phyloP scores from a whole-genome alignment of 2,329 filamentous ascomycete species.

The Endothia cerciana region DNA sequence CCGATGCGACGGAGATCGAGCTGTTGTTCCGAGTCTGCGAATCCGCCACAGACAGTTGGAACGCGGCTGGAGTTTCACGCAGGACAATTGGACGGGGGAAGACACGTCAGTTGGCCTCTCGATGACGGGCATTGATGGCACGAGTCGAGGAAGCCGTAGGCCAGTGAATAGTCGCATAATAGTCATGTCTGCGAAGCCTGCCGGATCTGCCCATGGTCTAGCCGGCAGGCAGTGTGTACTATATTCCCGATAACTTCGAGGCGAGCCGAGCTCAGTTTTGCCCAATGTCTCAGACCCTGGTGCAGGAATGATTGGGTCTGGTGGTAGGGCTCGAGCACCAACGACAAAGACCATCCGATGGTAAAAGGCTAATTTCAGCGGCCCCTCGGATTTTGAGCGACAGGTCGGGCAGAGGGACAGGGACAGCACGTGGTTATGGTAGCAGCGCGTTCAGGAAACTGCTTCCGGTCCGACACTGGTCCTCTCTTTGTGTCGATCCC shows the following conservation, averaged over 20 bases:
- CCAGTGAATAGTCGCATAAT: background rate
- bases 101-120: background rate
- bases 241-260: slow-evolving; percentile 8
- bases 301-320: background rate
- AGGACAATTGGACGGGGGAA: background rate
- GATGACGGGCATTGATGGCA: no score
- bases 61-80: background rate
- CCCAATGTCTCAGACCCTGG: background rate
- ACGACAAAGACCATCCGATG: background rate
- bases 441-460: background rate
- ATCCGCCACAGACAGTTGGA: background rate
- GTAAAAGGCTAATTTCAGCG: background rate
- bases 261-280: slow-evolving; percentile 2
- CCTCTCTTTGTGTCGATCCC: background rate
- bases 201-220: background rate
- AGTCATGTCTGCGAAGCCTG: background rate
- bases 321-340: no score
- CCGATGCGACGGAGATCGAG: slow-evolving; percentile 9
- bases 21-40: background rate
- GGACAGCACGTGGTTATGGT: background rate
- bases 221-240: background rate
- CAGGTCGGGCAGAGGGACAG: background rate
- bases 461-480: background rate
- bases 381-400: background rate
- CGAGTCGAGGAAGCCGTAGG: background rate